Conservation (phyloP, 257 asterid species). For the Fraxinus americana region DNA sequence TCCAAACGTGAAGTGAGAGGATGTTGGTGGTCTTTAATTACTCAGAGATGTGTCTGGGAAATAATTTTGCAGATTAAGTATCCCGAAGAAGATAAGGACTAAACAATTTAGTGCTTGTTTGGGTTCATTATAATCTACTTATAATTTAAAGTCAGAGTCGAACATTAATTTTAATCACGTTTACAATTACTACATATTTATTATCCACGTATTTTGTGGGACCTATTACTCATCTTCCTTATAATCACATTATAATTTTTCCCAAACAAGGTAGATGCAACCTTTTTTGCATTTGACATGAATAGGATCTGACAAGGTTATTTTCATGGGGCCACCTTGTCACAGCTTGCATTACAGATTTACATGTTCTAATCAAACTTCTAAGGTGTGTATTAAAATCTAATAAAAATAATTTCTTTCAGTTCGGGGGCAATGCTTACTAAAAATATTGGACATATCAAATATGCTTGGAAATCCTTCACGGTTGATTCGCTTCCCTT, state of each 20-base stretch:
- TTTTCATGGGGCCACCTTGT: background rate
- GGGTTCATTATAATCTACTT: too few species aligned
- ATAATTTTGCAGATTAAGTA: constrained; percentile 65
- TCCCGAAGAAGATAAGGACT: constrained; percentile 45
- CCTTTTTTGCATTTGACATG: background rate
- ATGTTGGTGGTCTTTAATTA: constrained; percentile 79
- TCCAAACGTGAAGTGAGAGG: constrained; percentile 86
- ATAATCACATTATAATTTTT: too few species aligned
- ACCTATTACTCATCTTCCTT: too few species aligned
- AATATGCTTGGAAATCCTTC: background rate
- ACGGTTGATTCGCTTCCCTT: background rate
- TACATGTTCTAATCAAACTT: background rate
- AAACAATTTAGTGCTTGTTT: background rate
- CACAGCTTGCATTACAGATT: background rate
- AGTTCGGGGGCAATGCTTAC: background rate
- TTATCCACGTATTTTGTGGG: too few species aligned
- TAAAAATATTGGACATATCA: background rate
- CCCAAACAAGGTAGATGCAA: background rate
- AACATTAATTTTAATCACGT: too few species aligned
- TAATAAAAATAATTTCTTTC: background rate
- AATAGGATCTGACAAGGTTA: background rate
- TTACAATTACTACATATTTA: too few species aligned
- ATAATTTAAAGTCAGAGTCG: too few species aligned
- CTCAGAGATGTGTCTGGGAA: constrained; percentile 64
- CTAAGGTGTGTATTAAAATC: background rate